Evolutionary conservation across 2,329 filamentous ascomycete species (phyloP), one percentile per base, ranked within the genome.

Genomic region (Pyricularia sp.): DNA sequence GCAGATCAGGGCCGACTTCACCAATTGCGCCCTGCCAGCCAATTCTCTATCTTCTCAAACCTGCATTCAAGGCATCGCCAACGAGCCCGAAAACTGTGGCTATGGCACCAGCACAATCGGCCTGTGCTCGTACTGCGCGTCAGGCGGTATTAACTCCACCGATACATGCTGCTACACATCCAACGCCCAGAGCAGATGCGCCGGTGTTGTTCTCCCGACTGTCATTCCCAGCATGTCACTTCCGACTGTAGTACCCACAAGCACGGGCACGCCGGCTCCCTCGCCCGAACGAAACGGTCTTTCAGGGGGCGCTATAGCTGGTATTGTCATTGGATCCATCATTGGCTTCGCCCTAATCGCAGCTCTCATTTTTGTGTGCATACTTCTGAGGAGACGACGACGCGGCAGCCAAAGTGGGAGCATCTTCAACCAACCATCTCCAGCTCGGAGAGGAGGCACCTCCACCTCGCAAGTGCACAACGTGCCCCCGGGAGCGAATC

Each of bases 151-250:
- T 71, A 98, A 98, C 79, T 91, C 93, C 11, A 98, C 94, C 67
- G 94, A 98, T 78, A 96, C 94, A 3, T 99, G 95, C 82, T 99
- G 95, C 79, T 90, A 93, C 75, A 93, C 88, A 74, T 89, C 94
- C 5, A 84, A 93, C 71, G 89, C 90, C n/a, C 86, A 92, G 70
- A 81, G 81, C 30, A 86, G 89, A 71, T 99, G 95, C 78, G 81
- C 86, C 66, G 86, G 87, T 67, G 91, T 99, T n/a, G 83, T 86
- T 30, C 82, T 99, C 7, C 95, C 95, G 0, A 87, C 88, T 0
- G 90, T 93, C 65, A 88, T 88, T 17, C 86, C 90, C 12, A 89
- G 89, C 11, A 86, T 94, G 71, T 85, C 84, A 6, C 86, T 91
- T 69, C 79, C 82, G n/a, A 83, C 83, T 10, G 72, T 76, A 7